Percentiles rank a stretch among this genome's conserved stretches.
Evolutionary conservation across 1,139 yeast genomes (phyloP).

Genomic region (Pichia sp.): DNA sequence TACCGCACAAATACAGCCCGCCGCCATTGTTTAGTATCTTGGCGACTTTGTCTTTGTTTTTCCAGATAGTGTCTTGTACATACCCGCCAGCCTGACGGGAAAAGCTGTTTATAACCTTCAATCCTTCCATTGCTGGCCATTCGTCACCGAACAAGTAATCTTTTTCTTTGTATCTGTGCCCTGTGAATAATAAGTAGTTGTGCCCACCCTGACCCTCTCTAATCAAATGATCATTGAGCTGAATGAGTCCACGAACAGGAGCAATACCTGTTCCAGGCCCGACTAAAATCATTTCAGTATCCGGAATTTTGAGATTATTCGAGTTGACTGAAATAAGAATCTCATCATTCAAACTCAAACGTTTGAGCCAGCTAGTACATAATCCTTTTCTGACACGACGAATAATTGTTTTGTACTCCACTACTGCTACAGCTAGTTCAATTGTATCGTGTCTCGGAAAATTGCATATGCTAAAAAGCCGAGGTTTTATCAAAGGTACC

Average conservation of each 20-base stretch:
- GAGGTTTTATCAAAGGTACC: constrained; percentile 72
- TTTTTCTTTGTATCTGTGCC: constrained; percentile 62
- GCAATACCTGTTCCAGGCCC: constrained; percentile 95
- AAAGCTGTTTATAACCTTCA: constrained; percentile 52
- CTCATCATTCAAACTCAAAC: constrained; percentile 43
- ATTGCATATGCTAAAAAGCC: constrained; percentile 82
- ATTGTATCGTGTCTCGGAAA: constrained; percentile 40
- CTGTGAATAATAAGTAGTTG: constrained; percentile 59
- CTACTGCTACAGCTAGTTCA: constrained; percentile 76
- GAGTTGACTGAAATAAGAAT: constrained; percentile 55
- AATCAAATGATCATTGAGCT: constrained; percentile 29
- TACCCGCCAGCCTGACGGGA: constrained; percentile 57
- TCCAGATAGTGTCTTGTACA: constrained; percentile 69
- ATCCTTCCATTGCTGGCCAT: constrained; percentile 42
- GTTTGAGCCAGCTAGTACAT: constrained; percentile 74
- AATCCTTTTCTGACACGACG: constrained; percentile 75
- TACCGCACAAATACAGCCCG: constrained; percentile 83
- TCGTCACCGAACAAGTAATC: constrained; percentile 64
- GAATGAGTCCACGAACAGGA: constrained; percentile 71
- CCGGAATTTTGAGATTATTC: constrained; percentile 39
- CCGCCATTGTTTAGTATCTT: constrained; percentile 49
- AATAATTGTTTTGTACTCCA: constrained; percentile 79
- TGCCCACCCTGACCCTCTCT: constrained; percentile 21
- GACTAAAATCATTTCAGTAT: constrained; percentile 49
- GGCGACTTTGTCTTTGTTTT: constrained; percentile 44